Evolutionary conservation across 176 grass and related monocot genomes (phyloP).

Genomic region (Triticum dicoccoides): DNA sequence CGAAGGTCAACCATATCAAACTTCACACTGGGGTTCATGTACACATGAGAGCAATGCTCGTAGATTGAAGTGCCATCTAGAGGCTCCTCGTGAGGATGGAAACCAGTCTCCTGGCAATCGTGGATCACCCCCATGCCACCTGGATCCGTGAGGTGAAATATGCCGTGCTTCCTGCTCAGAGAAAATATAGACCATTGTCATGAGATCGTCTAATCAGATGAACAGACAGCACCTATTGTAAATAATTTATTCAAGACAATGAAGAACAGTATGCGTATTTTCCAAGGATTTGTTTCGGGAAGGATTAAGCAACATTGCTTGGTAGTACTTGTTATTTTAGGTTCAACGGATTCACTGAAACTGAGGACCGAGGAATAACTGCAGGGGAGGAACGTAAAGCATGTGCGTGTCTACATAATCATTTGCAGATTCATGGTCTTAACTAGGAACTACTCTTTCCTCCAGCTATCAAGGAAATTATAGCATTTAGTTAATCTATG

Average conservation of each 20-base stretch:
- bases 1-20: slow-evolving; percentile 88
- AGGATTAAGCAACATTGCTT: not conserved
- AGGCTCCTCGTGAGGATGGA: slow-evolving; percentile 94
- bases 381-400: not conserved
- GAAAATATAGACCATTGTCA: slow-evolving; percentile 1
- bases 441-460: not conserved
- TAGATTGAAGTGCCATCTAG: slow-evolving; percentile 80
- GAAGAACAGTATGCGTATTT: not conserved
- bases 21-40: slow-evolving; percentile 82
- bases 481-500: not conserved
- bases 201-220: slow-evolving; percentile 10
- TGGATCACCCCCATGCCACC: slow-evolving; percentile 76
- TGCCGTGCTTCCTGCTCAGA: slow-evolving; percentile 77
- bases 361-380: not conserved
- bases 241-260: not conserved
- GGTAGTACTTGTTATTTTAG: not conserved
- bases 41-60: slow-evolving; percentile 94
- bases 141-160: slow-evolving; percentile 97
- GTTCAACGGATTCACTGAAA: not conserved
- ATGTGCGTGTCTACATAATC: not conserved
- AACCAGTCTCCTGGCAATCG: slow-evolving; percentile 81
- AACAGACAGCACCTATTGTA: not conserved
- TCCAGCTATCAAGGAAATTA: not conserved
- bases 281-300: not conserved
- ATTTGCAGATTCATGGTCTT: not conserved